phyloP scores from a whole-genome alignment of 139 green algal genomes.

The Chlamydomonas schloesseri region DNA sequence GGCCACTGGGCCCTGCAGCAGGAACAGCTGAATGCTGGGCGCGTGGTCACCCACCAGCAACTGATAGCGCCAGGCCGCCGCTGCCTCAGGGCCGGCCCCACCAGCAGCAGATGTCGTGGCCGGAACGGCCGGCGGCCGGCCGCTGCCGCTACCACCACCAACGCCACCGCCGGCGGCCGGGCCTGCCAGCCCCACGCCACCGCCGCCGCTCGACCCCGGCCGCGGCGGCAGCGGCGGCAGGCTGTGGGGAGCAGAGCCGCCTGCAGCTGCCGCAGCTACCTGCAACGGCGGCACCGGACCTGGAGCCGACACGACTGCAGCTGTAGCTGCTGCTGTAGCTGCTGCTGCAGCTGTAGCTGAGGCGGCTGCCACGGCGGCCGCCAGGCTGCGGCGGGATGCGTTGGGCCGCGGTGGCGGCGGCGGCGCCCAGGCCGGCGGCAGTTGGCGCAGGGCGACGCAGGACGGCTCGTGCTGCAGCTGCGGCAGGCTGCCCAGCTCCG shows the following conservation, averaged over 20 bases:
- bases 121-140: no score
- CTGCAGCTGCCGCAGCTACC: not conserved
- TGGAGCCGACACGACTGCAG: no score
- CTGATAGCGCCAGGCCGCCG: conserved; percentile 5
- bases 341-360: not conserved
- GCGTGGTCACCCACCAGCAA: conserved; percentile 22
- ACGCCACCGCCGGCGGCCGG: no score
- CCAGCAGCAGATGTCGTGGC: not conserved
- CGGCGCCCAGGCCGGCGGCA: not conserved
- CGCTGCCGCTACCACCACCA: no score
- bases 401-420: not conserved
- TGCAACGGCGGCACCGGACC: no score
- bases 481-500: not conserved
- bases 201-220: not conserved
- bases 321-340: no score
- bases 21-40: conserved; percentile 9
- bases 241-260: not conserved
- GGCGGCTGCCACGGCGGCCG: not conserved
- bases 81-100: not conserved
- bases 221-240: conserved; percentile 23
- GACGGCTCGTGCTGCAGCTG: conserved; percentile 20
- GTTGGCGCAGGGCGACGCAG: conserved; percentile 13
- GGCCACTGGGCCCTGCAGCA: conserved; percentile 20
- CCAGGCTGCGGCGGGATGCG: not conserved
- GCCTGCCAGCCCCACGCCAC: no score